Base-by-base conservation (phyloP, 1,284 basidiomycete species). In the Agaricales sp. region DNA sequence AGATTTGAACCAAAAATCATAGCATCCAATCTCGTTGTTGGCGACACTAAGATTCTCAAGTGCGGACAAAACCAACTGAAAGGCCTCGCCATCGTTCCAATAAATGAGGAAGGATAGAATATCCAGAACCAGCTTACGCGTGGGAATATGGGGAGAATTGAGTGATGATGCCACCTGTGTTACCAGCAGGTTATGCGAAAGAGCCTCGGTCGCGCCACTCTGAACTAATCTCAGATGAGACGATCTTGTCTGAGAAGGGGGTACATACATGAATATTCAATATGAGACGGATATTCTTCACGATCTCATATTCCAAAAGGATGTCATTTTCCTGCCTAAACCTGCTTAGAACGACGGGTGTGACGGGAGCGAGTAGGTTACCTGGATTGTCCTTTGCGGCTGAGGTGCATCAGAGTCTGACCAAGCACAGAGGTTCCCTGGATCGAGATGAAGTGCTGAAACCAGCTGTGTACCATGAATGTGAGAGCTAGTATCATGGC, bases 1-100 rank as follows among this genome's bases (percentile, higher is more conserved):
- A 1, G 86, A 84, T 55, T 82, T 82, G 63, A 99, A 89, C 94
- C 92, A 98, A 54, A 81, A 92, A 55, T 86, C 84, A 64, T 92
- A 99, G 41, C 68, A 76, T 24, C 74, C 72, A 26, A 63, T 62
- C 51, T 82, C 82, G 61, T 75, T 74, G 55, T 87, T 86, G 3
- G 76, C 67, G 11, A 70, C 62, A 60, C 86, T 90, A 26, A 89
- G 73, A 12, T 73, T 67, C 56, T 83, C 82, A 4, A 90, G 66
- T 23, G 79, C 85, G 38, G 72, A 67, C 37, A 82, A 66, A 51
- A 85, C 82, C 22, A 79, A 71, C 52, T 68, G 67, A 50, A 77
- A 68, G 2, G 68, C 68, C 55, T 76, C 63, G 45, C 69, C 74
- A 53, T 78, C 70, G 51, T 79, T 70, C 65, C 70, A 80, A 55